Evolutionary conservation across 352 stramenopile species (phyloP).

Genomic region (Phytophthora ramorum): DNA sequence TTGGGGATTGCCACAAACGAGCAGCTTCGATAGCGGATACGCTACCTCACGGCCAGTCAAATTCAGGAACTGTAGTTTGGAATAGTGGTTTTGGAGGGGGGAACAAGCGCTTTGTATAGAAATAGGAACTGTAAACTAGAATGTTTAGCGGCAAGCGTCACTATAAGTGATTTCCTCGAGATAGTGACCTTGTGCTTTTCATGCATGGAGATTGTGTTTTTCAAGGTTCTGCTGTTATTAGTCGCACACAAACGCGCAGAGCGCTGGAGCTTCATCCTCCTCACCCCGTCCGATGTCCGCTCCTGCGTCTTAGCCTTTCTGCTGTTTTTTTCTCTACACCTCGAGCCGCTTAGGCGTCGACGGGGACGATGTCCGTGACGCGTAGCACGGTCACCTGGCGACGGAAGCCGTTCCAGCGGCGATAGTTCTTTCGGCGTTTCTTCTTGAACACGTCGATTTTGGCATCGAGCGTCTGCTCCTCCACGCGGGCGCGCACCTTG

Average conservation of each 20-base stretch:
- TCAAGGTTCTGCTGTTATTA: conserved; percentile 21
- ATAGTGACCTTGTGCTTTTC: neutral
- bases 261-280: no score
- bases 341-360: conserved; percentile 40
- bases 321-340: neutral
- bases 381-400: conserved; percentile 86
- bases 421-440: conserved; percentile 92
- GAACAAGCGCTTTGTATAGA: neutral
- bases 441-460: conserved; percentile 94
- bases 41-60: conserved; percentile 25
- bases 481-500: conserved; percentile 79
- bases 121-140: neutral
- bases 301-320: neutral
- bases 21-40: neutral
- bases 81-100: neutral
- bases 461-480: conserved; percentile 88
- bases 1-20: conserved; percentile 29
- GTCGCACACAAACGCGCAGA: neutral
- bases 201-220: neutral
- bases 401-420: conserved; percentile 89
- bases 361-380: conserved; percentile 80
- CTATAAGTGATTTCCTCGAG: no score
- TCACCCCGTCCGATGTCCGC: no score
- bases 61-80: neutral
- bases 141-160: neutral